Percentiles rank a stretch among this genome's conserved stretches.
Evolutionary conservation across 805 yeast species (phyloP).

Genomic region (Cyberlindnera euphorbiiphila): DNA sequence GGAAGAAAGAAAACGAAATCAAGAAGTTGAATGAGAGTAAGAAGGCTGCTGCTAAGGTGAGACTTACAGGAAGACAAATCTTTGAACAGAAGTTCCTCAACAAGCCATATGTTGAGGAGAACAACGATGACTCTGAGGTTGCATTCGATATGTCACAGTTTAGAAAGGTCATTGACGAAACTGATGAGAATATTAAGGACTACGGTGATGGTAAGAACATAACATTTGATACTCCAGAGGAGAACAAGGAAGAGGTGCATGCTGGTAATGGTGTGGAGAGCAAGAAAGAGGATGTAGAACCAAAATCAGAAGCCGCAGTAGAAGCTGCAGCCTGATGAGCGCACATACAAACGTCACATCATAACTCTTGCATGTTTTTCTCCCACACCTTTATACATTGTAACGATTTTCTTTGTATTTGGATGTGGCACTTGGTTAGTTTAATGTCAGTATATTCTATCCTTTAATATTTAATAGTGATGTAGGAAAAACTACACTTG

Average conservation of each 20-base stretch:
- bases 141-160: constrained; percentile 43
- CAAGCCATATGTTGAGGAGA: constrained; percentile 49
- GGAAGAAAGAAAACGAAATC: constrained; percentile 72
- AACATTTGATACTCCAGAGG: constrained; percentile 29
- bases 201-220: constrained; percentile 43
- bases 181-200: constrained; percentile 32
- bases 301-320: constrained; percentile 4
- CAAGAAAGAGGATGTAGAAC: constrained; percentile 30
- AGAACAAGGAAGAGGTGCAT: constrained; percentile 19
- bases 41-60: constrained; percentile 36
- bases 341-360: neutral
- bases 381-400: constrained; percentile 16
- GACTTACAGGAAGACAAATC: constrained; percentile 64
- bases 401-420: constrained; percentile 25
- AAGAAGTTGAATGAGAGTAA: constrained; percentile 45
- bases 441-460: neutral
- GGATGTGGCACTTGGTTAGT: neutral
- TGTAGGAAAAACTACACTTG: too few species aligned
- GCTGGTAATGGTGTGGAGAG: too few species aligned
- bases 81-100: constrained; percentile 58
- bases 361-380: neutral
- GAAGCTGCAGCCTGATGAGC: constrained; percentile 1
- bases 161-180: constrained; percentile 33
- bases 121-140: constrained; percentile 33
- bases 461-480: neutral